Percentiles rank a stretch among this genome's conserved stretches.
Conservation (phyloP, 2,329 filamentous ascomycete species). For the Botrytis aclada region DNA sequence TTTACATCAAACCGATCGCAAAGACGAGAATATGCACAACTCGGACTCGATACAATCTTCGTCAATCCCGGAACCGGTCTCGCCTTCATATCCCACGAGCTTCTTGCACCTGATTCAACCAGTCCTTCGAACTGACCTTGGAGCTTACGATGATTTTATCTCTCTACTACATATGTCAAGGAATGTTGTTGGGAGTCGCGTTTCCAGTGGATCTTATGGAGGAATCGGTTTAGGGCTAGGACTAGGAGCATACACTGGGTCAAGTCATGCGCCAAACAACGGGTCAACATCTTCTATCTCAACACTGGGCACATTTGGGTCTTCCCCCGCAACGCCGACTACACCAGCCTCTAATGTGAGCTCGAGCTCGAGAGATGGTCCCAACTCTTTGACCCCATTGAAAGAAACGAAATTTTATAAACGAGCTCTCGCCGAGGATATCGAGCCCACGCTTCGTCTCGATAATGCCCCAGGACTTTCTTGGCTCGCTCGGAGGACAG, state of each 20-base stretch:
- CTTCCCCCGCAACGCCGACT: constrained; percentile 57
- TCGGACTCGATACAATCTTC: constrained; percentile 34
- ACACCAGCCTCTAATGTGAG: constrained; percentile 54
- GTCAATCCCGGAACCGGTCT: constrained; percentile 43
- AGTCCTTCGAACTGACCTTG: constrained; percentile 76
- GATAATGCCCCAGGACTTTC: constrained; percentile 88
- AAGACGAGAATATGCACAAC: constrained; percentile 45
- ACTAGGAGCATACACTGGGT: constrained; percentile 46
- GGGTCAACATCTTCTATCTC: constrained; percentile 59
- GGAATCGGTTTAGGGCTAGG: constrained; percentile 48
- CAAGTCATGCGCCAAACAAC: constrained; percentile 49
- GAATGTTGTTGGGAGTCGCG: constrained; percentile 57
- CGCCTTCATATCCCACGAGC: constrained; percentile 61
- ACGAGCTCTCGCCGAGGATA: constrained; percentile 80
- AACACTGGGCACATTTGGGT: constrained; percentile 48
- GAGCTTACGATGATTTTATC: constrained; percentile 80
- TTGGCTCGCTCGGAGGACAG: constrained; percentile 85
- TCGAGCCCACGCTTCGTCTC: constrained; percentile 88
- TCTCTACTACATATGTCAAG: constrained; percentile 69
- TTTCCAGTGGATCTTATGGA: constrained; percentile 68
- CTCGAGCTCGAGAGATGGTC: constrained; percentile 41
- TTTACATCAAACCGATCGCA: constrained; percentile 63
- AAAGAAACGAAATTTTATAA: constrained; percentile 96
- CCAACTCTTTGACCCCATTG: constrained; percentile 55
- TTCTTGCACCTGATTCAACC: constrained; percentile 82